phyloP scores from a whole-genome alignment of 257 asterid species.

The Knoxia roxburghii region DNA sequence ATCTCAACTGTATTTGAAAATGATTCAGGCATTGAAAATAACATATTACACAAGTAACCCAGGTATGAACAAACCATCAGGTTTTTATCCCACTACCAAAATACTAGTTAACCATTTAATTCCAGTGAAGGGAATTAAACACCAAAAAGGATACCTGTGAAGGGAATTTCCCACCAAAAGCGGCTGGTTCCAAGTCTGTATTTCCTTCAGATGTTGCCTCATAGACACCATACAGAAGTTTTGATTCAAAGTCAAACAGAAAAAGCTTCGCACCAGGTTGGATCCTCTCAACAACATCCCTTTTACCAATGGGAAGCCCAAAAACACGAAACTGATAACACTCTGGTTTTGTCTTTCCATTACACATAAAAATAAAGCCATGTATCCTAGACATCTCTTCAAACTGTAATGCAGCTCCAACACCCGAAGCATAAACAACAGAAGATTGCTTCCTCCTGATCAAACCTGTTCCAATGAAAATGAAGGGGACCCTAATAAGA shows the following conservation, averaged over 20 bases:
- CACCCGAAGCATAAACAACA: conserved; percentile 13
- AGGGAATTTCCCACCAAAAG: conserved; percentile 71
- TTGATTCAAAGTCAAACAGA: conserved; percentile 54
- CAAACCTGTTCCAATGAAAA: conserved; percentile 18
- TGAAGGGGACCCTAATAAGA: background rate
- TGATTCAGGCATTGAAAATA: background rate
- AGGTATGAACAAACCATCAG: background rate
- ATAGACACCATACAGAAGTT: conserved; percentile 68
- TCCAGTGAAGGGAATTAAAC: background rate
- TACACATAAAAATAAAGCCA: conserved; percentile 77
- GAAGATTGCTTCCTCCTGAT: conserved; percentile 31
- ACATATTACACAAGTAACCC: background rate
- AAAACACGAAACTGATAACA: conserved; percentile 72
- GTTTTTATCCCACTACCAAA: background rate
- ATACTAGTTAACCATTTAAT: background rate
- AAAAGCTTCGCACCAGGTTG: conserved; percentile 65
- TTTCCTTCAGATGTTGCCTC: conserved; percentile 62
- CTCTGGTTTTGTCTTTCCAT: conserved; percentile 48
- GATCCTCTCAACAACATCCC: conserved; percentile 48
- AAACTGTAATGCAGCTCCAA: conserved; percentile 17
- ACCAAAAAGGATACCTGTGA: conserved; percentile 52
- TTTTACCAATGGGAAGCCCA: conserved; percentile 57
- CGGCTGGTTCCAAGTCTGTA: conserved; percentile 63
- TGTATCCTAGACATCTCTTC: conserved; percentile 23
- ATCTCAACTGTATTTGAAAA: background rate